A percentile compares a stretch with the other conserved stretches of the same genome.
Evolutionary conservation across 2,329 filamentous ascomycete genomes (phyloP).

Genomic region (Diaporthe amygdali): DNA sequence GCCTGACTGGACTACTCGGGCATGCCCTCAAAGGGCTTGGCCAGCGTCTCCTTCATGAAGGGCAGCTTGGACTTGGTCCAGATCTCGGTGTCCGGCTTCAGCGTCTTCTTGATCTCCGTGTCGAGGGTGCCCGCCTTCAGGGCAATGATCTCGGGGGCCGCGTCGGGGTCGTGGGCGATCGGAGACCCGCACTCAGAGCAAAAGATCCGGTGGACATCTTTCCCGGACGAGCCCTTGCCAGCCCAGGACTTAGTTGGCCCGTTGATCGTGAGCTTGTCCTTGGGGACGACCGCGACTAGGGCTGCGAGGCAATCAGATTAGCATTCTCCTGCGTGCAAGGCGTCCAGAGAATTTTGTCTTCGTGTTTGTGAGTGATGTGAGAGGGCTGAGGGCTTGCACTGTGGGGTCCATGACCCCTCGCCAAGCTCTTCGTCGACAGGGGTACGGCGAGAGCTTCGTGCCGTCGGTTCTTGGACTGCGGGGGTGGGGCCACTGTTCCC

Average conservation of each 20-base stretch:
- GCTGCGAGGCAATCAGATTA: constrained; percentile 44
- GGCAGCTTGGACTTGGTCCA: constrained; percentile 73
- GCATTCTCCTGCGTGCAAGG: neutral
- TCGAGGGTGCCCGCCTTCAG: constrained; percentile 71
- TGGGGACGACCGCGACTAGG: constrained; percentile 69
- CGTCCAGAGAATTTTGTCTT: neutral
- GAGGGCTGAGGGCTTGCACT: neutral
- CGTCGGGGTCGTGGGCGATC: constrained; percentile 73
- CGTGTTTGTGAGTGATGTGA: neutral
- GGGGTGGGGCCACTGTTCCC: constrained; percentile 16
- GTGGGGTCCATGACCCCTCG: neutral
- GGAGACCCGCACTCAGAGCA: constrained; percentile 73
- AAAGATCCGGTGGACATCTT: constrained; percentile 71
- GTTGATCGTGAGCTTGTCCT: constrained; percentile 67
- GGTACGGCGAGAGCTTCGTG: constrained; percentile 9
- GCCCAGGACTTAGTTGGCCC: constrained; percentile 70
- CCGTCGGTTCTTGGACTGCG: neutral
- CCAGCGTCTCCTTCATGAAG: constrained; percentile 71
- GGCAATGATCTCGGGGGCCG: constrained; percentile 73
- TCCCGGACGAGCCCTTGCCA: constrained; percentile 64
- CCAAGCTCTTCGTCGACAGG: neutral
- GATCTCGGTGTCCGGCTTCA: constrained; percentile 74
- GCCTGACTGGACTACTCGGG: no score
- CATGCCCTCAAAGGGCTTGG: constrained; percentile 68
- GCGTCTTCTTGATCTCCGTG: constrained; percentile 67